Base-by-base conservation (phyloP, 2,329 filamentous ascomycete species). In the Cladosporium velox region DNA sequence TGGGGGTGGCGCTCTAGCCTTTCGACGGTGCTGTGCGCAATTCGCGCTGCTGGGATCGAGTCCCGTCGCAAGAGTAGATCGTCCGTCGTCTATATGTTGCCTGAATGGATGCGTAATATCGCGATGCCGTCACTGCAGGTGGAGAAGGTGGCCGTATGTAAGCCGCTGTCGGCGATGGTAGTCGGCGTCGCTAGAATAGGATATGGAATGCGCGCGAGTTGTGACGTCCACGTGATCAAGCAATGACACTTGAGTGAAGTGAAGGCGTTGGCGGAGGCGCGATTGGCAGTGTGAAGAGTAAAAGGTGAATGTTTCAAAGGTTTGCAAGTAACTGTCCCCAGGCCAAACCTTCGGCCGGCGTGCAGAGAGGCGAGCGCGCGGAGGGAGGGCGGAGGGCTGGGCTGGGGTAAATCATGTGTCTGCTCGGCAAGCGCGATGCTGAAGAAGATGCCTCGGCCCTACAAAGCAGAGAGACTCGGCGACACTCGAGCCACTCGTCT, bases 71-170 rank as follows among this genome's bases (percentile, higher is more conserved):
- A 21, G 15, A 21, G 12, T 11, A 32, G 3, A 32, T 21, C 18
- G 28, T 34, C 52, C 34, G 28, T 55, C 28, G 52, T 55, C 18
- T 55, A 51, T 15, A 41, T 21, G 34, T 41, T 21, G 34, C 34
- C 26, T 21, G 21, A 10, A 24, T 38, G 18, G 15, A 11, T 34
- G 34, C 32, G 4, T n/a, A 7, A 12, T 60, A 34, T 57, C 35
- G 61, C 51, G 26, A 64, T 64, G 61, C 61, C 61, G 61, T 64
- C 61, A 57, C 51, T 30, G n/a, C 26, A 24, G 59, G 41, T 51
- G 59, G 59, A 51, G 41, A 35, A 49, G 41, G n/a, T 4, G 24
- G 34, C 11, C 11, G 30, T 57, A 30, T 21, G n/a, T 26, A 61
- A 61, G 59, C 59, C 44, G 59, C 47, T 35, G 47, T 62, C 59